Percentiles rank a stretch among this genome's conserved stretches.
These are phyloP conservation scores for Nepenthes mirabilis DNA, from an alignment of 148 eudicot genomes.

Conservation along the genomic window DNA sequence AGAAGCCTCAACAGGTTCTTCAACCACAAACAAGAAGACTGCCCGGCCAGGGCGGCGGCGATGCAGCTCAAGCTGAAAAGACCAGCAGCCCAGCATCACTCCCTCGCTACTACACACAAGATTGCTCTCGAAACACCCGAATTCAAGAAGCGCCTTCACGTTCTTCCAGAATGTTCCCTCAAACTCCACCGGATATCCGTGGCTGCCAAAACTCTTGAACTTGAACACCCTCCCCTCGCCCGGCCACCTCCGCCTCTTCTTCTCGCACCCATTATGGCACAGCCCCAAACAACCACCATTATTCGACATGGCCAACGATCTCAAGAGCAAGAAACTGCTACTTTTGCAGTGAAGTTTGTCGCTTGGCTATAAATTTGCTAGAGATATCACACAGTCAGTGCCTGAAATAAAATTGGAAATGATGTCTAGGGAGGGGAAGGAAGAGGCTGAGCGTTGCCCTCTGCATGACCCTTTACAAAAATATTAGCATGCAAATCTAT, in stretches of 20 bases:
- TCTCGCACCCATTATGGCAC: slow-evolving; percentile 24
- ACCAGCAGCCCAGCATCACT: slow-evolving; percentile 44
- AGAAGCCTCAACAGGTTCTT: slow-evolving; percentile 57
- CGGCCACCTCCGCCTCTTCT: slow-evolving; percentile 45
- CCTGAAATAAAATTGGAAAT: slow-evolving; percentile 27
- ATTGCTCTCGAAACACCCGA: slow-evolving; percentile 49
- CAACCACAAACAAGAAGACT: slow-evolving; percentile 53
- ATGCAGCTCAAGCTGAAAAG: slow-evolving; percentile 75
- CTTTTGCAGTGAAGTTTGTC: background rate
- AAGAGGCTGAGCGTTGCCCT: slow-evolving; percentile 10
- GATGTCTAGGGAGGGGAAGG: slow-evolving; percentile 8
- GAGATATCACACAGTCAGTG: slow-evolving; percentile 52
- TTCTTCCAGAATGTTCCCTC: slow-evolving; percentile 53
- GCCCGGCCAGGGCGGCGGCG: slow-evolving; percentile 50
- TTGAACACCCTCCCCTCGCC: slow-evolving; percentile 36
- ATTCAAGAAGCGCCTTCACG: slow-evolving; percentile 49
- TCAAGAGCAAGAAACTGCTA: background rate
- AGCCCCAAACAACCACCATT: background rate
- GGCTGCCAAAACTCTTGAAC: slow-evolving; percentile 67
- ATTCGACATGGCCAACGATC: background rate
- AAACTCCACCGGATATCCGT: slow-evolving; percentile 62
- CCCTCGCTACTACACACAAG: slow-evolving; percentile 14
- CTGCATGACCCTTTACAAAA: slow-evolving; percentile 38
- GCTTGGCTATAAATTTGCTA: slow-evolving; percentile 2
- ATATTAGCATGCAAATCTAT: slow-evolving; percentile 28